These are phyloP conservation scores for Aspergillus uvarum DNA, from an alignment of 2,329 filamentous ascomycete genomes.

Conservation along the genomic window DNA sequence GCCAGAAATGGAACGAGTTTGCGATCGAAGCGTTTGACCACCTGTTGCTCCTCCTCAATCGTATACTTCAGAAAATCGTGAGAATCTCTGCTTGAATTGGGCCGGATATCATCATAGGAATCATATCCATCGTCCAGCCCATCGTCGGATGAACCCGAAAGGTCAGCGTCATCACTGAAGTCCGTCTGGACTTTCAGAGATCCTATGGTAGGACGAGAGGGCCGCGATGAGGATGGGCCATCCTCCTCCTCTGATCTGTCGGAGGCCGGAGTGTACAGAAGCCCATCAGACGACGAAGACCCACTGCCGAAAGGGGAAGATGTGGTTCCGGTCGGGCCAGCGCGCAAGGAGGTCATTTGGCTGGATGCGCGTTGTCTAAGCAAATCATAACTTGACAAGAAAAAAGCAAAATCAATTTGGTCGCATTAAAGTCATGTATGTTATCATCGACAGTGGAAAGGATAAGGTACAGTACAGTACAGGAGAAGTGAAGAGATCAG, in stretches of 20 bases:
- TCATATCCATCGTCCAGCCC: slow-evolving; percentile 31
- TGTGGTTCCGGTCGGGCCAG: slow-evolving; percentile 26
- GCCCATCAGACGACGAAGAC: slow-evolving; percentile 22
- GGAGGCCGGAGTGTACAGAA: slow-evolving; percentile 37
- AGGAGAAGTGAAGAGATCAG: background rate
- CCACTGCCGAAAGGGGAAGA: slow-evolving; percentile 24
- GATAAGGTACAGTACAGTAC: background rate
- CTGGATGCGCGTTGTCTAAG: background rate
- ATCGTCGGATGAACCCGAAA: slow-evolving; percentile 20
- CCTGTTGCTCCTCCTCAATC: slow-evolving; percentile 67
- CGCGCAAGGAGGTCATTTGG: slow-evolving; percentile 27
- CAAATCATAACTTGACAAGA: slow-evolving; percentile 1
- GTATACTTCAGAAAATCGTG: slow-evolving; percentile 38
- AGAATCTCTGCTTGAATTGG: slow-evolving; percentile 6
- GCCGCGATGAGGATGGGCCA: slow-evolving; percentile 8
- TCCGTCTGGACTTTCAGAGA: slow-evolving; percentile 37
- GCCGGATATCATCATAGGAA: slow-evolving; percentile 24
- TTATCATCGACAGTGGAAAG: background rate
- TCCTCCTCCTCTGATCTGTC: slow-evolving; percentile 30
- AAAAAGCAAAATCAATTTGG: background rate
- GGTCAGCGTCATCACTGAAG: slow-evolving; percentile 24
- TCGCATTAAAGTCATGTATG: background rate
- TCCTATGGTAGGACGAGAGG: slow-evolving; percentile 19
- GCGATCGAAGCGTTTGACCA: slow-evolving; percentile 74
- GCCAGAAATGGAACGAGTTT: slow-evolving; percentile 78